A percentile compares a stretch with the other conserved stretches of the same genome.
Conservation (phyloP, 2,329 filamentous ascomycete species). For the Aspergillus fumigatus region DNA sequence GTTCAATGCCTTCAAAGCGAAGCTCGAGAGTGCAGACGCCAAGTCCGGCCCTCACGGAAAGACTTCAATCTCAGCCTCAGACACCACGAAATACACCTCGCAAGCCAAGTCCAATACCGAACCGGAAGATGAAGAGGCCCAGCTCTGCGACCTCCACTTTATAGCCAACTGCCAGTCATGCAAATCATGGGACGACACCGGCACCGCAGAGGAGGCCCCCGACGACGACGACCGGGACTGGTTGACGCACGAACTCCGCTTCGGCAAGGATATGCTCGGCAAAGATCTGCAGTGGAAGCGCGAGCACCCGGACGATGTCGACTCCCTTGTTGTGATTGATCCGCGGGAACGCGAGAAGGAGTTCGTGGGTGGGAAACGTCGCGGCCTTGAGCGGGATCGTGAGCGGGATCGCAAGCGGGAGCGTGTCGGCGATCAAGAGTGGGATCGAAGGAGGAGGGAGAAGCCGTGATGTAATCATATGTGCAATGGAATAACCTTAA, state of each 20-base stretch:
- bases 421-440: conserved; percentile 31
- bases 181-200: conserved; percentile 67
- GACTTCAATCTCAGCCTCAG: conserved; percentile 9
- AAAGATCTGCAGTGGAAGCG: conserved; percentile 87
- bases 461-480: neutral
- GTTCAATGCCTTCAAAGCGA: conserved; percentile 74
- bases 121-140: conserved; percentile 58
- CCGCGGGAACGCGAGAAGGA: conserved; percentile 76
- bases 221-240: conserved; percentile 58
- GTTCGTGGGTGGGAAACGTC: conserved; percentile 59
- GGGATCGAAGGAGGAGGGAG: conserved; percentile 23
- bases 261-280: conserved; percentile 82
- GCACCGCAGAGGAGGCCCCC: conserved; percentile 38
- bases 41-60: conserved; percentile 11
- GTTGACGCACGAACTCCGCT: conserved; percentile 81
- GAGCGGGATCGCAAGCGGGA: conserved; percentile 36
- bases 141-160: conserved; percentile 89
- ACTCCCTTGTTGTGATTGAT: conserved; percentile 79
- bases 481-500: neutral
- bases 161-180: conserved; percentile 94
- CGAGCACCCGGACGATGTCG: conserved; percentile 77
- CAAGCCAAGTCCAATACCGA: conserved; percentile 9
- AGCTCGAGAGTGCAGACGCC: conserved; percentile 53
- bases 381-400: conserved; percentile 44
- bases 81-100: conserved; percentile 8